phyloP scores from a whole-genome alignment of 768 basidiomycete genomes.

The Auricularia auricula-judae region DNA sequence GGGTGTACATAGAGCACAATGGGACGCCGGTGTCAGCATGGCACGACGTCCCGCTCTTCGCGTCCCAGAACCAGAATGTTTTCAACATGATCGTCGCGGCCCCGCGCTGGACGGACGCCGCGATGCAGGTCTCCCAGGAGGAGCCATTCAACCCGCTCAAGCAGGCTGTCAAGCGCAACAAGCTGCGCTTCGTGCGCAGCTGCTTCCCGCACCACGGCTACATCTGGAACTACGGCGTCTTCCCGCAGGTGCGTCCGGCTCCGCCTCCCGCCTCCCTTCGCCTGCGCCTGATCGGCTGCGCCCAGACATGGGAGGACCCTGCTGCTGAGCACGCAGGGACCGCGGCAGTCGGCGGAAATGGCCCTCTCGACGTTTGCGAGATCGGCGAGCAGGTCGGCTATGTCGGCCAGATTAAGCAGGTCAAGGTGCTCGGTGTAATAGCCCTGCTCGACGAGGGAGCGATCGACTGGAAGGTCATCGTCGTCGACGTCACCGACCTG shows the following conservation, averaged over 20 bases:
- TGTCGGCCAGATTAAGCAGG: slow-evolving; percentile 96
- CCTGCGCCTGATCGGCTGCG: slow-evolving; percentile 18
- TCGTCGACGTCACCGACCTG: slow-evolving; percentile 91
- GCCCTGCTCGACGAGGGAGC: slow-evolving; percentile 98
- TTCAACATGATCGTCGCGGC: slow-evolving; percentile 99
- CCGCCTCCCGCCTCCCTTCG: not conserved
- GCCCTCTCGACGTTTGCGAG: slow-evolving; percentile 99
- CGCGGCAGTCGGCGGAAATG: slow-evolving; percentile 97
- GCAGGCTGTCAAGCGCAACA: slow-evolving; percentile 96
- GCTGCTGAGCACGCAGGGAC: slow-evolving; percentile 80
- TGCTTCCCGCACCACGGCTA: slow-evolving; percentile 99
- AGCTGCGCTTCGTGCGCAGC: slow-evolving; percentile 94
- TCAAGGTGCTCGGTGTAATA: slow-evolving; percentile 99
- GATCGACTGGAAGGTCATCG: slow-evolving; percentile 99
- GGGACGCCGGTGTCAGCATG: slow-evolving; percentile 74
- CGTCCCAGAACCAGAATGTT: slow-evolving; percentile 88
- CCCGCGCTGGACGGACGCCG: slow-evolving; percentile 99
- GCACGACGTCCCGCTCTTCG: slow-evolving; percentile 98
- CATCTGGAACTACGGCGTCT: slow-evolving; percentile 99
- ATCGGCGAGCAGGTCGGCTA: slow-evolving; percentile 98
- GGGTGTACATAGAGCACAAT: slow-evolving; percentile 87
- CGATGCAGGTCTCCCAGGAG: slow-evolving; percentile 99
- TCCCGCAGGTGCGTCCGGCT: slow-evolving; percentile 68
- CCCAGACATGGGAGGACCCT: slow-evolving; percentile 94
- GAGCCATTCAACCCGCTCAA: slow-evolving; percentile 99